Base-by-base conservation (phyloP, 208 protist genomes). In the Leishmania mexicana region DNA sequence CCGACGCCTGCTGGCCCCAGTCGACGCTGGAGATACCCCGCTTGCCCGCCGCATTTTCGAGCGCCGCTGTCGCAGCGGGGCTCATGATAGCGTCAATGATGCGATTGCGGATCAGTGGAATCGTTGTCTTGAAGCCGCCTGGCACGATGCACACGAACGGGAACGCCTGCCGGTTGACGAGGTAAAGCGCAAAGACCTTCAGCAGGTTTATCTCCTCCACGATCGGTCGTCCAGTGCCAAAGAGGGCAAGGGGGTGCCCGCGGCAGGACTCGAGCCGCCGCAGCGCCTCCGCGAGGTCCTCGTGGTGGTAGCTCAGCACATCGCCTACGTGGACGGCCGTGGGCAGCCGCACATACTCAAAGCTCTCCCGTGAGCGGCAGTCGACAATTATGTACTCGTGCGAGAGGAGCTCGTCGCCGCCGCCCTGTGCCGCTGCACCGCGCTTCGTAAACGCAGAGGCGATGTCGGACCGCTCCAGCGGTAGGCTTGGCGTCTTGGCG, bases 161-260 rank as follows among this genome's bases (percentile, higher is more conserved):
- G 47, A 97, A 95, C 5, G 85, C 80, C 42, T 85, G 62, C 28
- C 78, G 68, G 68, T 93, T 89, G 79, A 97, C 85, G n/a, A 98
- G 84, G 70, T 91, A 92, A 51, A 98, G 87, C 5, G 90, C 85
- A n/a, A 98, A 79, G 51, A 98, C 53, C 79, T 95, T 94, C 24
- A 98, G 84, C 81, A 97, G 81, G 80, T 98, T 98, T 54, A 89
- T 60, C 85, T 98, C 96, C 76, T 97, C 94, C n/a, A 80, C 79
- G 31, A 98, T 87, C 21, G 84, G 76, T 42, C 21, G 89, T 71
- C 35, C 94, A 49, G 53, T 80, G 24, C 62, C 76, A 11, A 53
- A 98, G 54, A 80, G 31, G 42, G 89, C 90, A 1, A 98, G 68
- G 58, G 97, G 92, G 51, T 71, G 75, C 21, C 94, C 96, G 4